Evolutionary conservation across 1,284 basidiomycete genomes (phyloP).

Genomic region (Neotropicomus parvogracilis): DNA sequence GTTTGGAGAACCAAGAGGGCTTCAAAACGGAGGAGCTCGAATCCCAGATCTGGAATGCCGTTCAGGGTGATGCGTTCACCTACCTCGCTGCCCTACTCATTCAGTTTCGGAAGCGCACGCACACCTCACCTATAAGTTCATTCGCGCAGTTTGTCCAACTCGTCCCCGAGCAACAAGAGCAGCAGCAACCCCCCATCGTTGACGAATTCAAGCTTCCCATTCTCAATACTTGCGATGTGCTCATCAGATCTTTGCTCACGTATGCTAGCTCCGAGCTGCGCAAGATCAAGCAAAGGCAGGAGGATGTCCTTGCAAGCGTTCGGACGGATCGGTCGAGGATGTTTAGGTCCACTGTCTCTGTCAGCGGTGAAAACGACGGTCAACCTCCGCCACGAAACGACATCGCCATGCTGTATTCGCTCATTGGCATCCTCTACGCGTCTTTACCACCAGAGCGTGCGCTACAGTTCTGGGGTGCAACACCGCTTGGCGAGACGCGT

Average conservation of each 20-base stretch:
- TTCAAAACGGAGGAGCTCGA: constrained; percentile 80
- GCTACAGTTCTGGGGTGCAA: constrained; percentile 82
- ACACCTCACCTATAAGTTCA: constrained; percentile 42
- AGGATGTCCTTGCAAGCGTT: constrained; percentile 71
- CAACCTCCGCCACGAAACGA: constrained; percentile 61
- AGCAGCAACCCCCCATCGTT: constrained; percentile 53
- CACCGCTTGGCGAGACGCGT: constrained; percentile 39
- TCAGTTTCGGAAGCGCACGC: constrained; percentile 47
- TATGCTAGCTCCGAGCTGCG: constrained; percentile 85
- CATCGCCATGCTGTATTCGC: constrained; percentile 78
- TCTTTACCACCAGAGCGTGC: constrained; percentile 72
- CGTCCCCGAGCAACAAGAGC: constrained; percentile 49
- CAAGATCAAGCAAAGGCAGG: constrained; percentile 88
- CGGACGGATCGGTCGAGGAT: constrained; percentile 54
- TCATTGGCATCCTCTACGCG: constrained; percentile 80
- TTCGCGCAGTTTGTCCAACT: constrained; percentile 41
- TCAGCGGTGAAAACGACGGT: constrained; percentile 40
- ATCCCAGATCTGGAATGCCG: constrained; percentile 74
- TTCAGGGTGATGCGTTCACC: constrained; percentile 80
- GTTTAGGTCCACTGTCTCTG: constrained; percentile 45
- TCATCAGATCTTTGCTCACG: constrained; percentile 72
- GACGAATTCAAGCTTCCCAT: constrained; percentile 67
- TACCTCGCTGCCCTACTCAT: constrained; percentile 63
- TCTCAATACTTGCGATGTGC: constrained; percentile 64
- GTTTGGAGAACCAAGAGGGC: constrained; percentile 60